Percentiles rank a stretch among this genome's conserved stretches.
These are phyloP conservation scores for Aotearoamyces nothofagi DNA, from an alignment of 2,329 filamentous ascomycete species.

Conservation along the genomic window DNA sequence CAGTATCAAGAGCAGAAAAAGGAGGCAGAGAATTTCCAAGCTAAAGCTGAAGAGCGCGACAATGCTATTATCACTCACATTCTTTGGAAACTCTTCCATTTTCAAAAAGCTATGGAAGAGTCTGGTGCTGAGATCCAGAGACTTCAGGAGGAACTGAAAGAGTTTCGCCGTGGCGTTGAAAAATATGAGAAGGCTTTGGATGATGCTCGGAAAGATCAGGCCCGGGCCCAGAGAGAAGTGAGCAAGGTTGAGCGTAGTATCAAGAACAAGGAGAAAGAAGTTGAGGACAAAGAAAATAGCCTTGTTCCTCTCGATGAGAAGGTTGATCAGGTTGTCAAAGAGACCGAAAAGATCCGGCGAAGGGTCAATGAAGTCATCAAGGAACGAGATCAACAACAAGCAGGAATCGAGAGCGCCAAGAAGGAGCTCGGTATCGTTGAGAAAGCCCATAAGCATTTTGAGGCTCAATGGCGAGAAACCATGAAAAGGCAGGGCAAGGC, in stretches of 20 bases:
- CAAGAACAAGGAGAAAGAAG: slow-evolving; percentile 69
- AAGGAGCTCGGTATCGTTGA: slow-evolving; percentile 75
- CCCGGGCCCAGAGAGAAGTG: slow-evolving; percentile 60
- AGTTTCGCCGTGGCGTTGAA: slow-evolving; percentile 77
- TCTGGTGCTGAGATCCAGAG: slow-evolving; percentile 82
- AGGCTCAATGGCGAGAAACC: slow-evolving; percentile 71
- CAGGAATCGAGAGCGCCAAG: slow-evolving; percentile 55
- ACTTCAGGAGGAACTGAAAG: slow-evolving; percentile 88
- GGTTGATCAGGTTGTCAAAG: slow-evolving; percentile 60
- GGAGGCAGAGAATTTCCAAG: slow-evolving; percentile 86
- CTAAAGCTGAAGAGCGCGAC: slow-evolving; percentile 80
- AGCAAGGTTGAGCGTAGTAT: slow-evolving; percentile 73
- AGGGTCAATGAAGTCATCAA: slow-evolving; percentile 58
- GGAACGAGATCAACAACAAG: slow-evolving; percentile 59
- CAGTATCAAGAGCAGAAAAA: slow-evolving; percentile 95
- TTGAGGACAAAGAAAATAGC: slow-evolving; percentile 73
- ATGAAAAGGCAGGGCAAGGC: slow-evolving; percentile 78
- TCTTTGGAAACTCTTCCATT: slow-evolving; percentile 92
- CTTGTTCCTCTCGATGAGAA: slow-evolving; percentile 89
- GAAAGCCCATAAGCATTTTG: slow-evolving; percentile 78
- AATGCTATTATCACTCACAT: slow-evolving; percentile 85
- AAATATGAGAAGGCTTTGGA: slow-evolving; percentile 71
- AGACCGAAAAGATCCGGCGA: slow-evolving; percentile 51
- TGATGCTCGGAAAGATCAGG: slow-evolving; percentile 69
- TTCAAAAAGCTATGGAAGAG: slow-evolving; percentile 84